Percentiles rank a stretch among this genome's conserved stretches.
Evolutionary conservation across 768 basidiomycete species (phyloP).

Genomic region (Leucosporidium creatinivorum): DNA sequence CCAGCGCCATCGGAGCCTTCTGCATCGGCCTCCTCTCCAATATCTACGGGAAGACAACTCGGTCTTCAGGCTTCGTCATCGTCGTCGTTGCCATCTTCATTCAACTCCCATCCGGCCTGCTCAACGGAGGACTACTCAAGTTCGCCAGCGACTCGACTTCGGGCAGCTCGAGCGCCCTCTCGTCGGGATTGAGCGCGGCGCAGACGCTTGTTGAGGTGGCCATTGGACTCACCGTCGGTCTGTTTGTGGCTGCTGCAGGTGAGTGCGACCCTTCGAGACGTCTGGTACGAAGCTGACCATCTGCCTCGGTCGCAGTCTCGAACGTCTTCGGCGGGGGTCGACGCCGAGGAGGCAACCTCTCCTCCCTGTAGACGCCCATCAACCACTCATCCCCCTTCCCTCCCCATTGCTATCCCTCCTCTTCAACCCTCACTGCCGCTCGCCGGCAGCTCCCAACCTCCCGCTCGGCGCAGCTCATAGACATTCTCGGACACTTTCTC

Average conservation of each 20-base stretch:
- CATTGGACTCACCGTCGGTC: conserved; percentile 66
- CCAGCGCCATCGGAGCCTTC: conserved; percentile 69
- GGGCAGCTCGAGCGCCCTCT: conserved; percentile 48
- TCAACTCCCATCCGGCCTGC: conserved; percentile 74
- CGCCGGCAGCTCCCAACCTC: too few relatives aligned
- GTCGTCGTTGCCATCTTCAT: conserved; percentile 66
- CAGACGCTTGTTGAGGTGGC: conserved; percentile 67
- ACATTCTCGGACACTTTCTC: too few relatives aligned
- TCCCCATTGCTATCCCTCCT: too few relatives aligned
- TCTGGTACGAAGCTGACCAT: too few relatives aligned
- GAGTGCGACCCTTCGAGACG: not conserved
- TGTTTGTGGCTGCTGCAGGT: conserved; percentile 59
- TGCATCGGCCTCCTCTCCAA: conserved; percentile 72
- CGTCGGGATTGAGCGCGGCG: conserved; percentile 65
- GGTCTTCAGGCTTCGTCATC: conserved; percentile 62
- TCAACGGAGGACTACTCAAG: conserved; percentile 67
- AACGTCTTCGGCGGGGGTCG: conserved; percentile 41
- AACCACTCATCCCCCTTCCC: too few relatives aligned
- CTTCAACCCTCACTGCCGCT: too few relatives aligned
- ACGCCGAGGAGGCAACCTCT: conserved; percentile 41
- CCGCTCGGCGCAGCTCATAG: too few relatives aligned
- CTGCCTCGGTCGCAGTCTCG: conserved; percentile 5
- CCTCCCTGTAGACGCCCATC: conserved; percentile 39
- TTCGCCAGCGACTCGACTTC: conserved; percentile 50
- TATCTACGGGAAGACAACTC: conserved; percentile 62